Conservation (phyloP, 257 asterid genomes). For the Verbascum thapsus region DNA sequence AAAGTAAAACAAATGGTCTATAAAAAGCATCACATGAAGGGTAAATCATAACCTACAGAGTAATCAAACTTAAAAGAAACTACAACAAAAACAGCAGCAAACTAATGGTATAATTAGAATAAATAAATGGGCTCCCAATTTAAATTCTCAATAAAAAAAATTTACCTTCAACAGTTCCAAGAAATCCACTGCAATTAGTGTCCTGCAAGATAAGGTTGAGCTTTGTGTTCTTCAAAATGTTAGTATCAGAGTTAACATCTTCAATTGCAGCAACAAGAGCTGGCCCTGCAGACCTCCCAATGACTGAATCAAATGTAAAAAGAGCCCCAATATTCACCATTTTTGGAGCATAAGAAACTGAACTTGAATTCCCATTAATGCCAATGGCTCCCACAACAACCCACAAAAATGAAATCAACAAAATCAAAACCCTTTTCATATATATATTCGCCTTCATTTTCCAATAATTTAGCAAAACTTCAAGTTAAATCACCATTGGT, state of each 20-base stretch:
- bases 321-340: conserved; percentile 76
- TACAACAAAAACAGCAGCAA: neutral
- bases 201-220: conserved; percentile 71
- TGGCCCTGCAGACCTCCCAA: conserved; percentile 77
- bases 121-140: neutral
- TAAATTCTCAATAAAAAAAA: neutral
- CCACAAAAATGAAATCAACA: conserved; percentile 42
- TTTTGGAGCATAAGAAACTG: conserved; percentile 34
- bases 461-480: conserved; percentile 25
- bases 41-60: too few species aligned
- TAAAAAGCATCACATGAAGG: too few species aligned
- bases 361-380: conserved; percentile 37
- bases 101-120: too few species aligned
- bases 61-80: neutral
- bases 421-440: conserved; percentile 33
- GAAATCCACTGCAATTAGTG: conserved; percentile 88
- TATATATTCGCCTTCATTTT: conserved; percentile 33
- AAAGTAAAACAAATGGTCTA: too few species aligned
- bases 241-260: conserved; percentile 70
- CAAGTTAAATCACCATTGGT: conserved; percentile 35
- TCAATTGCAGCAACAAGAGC: conserved; percentile 74
- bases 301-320: conserved; percentile 66
- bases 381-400: conserved; percentile 41
- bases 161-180: conserved; percentile 85
- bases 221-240: conserved; percentile 51